Percentiles rank a stretch among this genome's conserved stretches.
Evolutionary conservation across 306 rosid genomes (phyloP).

Genomic region (Lathyrus tuberosus): DNA sequence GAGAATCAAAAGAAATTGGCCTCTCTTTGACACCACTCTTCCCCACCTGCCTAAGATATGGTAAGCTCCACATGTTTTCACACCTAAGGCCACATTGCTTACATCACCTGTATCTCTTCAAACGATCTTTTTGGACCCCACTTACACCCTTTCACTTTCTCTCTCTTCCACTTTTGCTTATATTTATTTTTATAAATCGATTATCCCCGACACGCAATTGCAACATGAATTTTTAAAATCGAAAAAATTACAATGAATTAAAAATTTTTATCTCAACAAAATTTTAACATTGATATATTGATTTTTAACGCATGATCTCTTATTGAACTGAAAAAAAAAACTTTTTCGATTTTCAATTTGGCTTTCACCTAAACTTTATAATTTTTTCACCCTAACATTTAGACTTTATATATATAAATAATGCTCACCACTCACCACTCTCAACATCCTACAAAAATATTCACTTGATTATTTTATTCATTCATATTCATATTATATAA

Average conservation of each 20-base stretch:
- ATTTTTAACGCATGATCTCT: no score
- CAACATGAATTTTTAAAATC: no score
- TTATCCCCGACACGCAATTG: no score
- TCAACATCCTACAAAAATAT: constrained; percentile 48
- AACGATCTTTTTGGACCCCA: constrained; percentile 73
- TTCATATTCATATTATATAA: constrained; percentile 24
- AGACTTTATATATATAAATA: constrained; percentile 35
- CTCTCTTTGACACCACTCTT: constrained; percentile 60
- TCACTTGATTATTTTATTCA: constrained; percentile 38
- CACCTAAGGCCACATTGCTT: constrained; percentile 55
- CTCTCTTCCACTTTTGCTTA: constrained; percentile 39
- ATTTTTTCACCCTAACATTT: constrained; percentile 1
- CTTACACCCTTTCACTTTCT: constrained; percentile 15
- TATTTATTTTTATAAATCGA: no score
- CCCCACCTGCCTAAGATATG: constrained; percentile 77
- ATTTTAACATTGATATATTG: no score
- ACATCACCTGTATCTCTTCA: constrained; percentile 87
- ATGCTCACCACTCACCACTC: constrained; percentile 39
- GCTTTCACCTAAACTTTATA: constrained; percentile 36
- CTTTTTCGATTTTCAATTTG: no score
- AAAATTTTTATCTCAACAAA: no score
- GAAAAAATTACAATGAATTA: no score
- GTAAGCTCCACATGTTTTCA: constrained; percentile 76
- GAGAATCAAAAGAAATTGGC: constrained; percentile 84
- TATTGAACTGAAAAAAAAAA: no score